These are phyloP conservation scores for Boletus semigastroideus DNA, from an alignment of 1,284 basidiomycete genomes.

Conservation along the genomic window DNA sequence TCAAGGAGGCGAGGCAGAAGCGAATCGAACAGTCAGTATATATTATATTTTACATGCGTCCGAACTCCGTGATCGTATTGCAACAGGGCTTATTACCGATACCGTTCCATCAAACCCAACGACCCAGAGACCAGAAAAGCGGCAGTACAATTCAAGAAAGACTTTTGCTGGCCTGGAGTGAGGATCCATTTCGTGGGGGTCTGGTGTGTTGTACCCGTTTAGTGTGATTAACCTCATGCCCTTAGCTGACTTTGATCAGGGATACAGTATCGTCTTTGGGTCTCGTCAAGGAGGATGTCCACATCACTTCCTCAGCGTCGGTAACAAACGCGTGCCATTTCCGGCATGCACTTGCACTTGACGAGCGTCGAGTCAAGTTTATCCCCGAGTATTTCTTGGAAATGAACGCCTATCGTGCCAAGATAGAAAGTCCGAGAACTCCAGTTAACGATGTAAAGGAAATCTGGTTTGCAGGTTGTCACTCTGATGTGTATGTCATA, in stretches of 20 bases:
- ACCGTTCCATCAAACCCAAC: background rate
- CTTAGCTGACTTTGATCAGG: conserved; percentile 24
- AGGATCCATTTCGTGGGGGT: background rate
- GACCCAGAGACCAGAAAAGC: background rate
- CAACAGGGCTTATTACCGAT: background rate
- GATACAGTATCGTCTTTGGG: conserved; percentile 41
- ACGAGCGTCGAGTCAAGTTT: conserved; percentile 39
- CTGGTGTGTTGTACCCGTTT: background rate
- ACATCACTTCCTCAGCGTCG: conserved; percentile 13
- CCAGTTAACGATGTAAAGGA: background rate
- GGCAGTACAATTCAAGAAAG: background rate
- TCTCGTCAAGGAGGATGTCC: conserved; percentile 15
- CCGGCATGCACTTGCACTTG: conserved; percentile 40
- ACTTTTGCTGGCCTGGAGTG: background rate
- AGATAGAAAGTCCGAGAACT: background rate
- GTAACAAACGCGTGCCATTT: conserved; percentile 31
- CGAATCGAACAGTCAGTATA: conserved; percentile 1
- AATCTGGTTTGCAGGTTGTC: background rate
- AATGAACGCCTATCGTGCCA: conserved; percentile 22
- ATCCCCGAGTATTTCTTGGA: conserved; percentile 36
- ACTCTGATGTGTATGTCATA: background rate
- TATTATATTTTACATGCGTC: background rate
- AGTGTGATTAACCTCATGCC: too few species aligned
- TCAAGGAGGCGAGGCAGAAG: background rate
- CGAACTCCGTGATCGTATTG: conserved; percentile 16